Base-by-base conservation (phyloP, 768 basidiomycete genomes). In the Harrya chromipes region DNA sequence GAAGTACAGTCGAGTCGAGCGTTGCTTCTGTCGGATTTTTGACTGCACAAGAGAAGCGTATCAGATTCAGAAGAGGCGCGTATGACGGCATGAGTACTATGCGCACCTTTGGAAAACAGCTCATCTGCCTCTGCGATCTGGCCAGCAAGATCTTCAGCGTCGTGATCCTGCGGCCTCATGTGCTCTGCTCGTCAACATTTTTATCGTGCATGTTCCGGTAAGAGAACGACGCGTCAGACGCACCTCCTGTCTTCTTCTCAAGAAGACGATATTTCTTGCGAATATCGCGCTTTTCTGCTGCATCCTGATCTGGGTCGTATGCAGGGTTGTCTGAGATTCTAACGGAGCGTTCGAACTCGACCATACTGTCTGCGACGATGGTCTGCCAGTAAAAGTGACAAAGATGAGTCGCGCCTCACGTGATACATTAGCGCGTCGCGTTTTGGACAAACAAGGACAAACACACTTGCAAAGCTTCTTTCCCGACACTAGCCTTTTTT, bases 281-380 rank as follows among this genome's bases (percentile, higher is more conserved):
- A 7, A 93, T 71, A 35, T 75, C 74, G 55, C 91, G 83, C 66
- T 87, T 85, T 63, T 88, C 85, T 53, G 87, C 84, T 5, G 84
- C 82, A 71, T 92, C 79, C 63, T 93, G 90, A 65, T 93, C 87
- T 10, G 90, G 90, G 62, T 93, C 87, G 61, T 89, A 93, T 12
- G 76, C 71, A 16, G 78, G 67, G 43, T 71, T 73, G 61, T 46
- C 34, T 16, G 33, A 33, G 13, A 49, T 48, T 6, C 52, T 47
- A 20, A 37, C 43, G 7, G 46, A 27, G 24, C 31, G 20, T 16
- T 61, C 50, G 38, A 42, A 50, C 6, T 53, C 47, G 24, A 43
- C 57, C 68, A 67, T 69, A 6, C 14, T 33, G 29, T 13, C 29
- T 13, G 1, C 29, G 29, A 29, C 29, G 29, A 2, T 11, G 29